A percentile compares a stretch with the other conserved stretches of the same genome.
Conservation (phyloP, 2,329 filamentous ascomycete genomes). For the Trichoderma guizhouense region DNA sequence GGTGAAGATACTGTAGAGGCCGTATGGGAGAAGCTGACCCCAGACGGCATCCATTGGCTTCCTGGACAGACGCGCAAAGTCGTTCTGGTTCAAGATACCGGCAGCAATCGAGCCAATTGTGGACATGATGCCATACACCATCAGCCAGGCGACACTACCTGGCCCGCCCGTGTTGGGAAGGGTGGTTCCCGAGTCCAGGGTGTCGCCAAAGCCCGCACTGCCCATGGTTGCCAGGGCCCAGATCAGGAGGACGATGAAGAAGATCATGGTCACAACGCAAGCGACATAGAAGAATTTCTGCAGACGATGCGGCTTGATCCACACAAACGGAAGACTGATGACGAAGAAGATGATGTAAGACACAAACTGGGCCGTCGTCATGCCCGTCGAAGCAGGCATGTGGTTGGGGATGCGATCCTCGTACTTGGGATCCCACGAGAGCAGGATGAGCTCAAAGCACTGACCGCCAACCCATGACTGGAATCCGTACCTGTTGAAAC, state of each 20-base stretch:
- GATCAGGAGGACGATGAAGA: slow-evolving; percentile 41
- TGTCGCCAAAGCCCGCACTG: slow-evolving; percentile 36
- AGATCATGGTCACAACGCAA: slow-evolving; percentile 38
- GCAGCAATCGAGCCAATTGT: slow-evolving; percentile 38
- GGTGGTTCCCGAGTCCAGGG: slow-evolving; percentile 25
- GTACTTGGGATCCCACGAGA: slow-evolving; percentile 43
- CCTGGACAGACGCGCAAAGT: slow-evolving; percentile 36
- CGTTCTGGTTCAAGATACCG: slow-evolving; percentile 39
- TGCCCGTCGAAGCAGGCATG: slow-evolving; percentile 39
- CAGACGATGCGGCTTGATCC: slow-evolving; percentile 43
- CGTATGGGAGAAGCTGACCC: slow-evolving; percentile 36
- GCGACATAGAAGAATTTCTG: slow-evolving; percentile 42
- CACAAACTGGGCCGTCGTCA: slow-evolving; percentile 44
- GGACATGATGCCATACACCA: slow-evolving; percentile 37
- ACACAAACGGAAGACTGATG: slow-evolving; percentile 42
- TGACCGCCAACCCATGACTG: slow-evolving; percentile 47
- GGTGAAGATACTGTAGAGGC: slow-evolving; percentile 35
- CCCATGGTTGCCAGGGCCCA: slow-evolving; percentile 46
- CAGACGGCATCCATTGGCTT: slow-evolving; percentile 33
- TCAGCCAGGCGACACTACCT: slow-evolving; percentile 34
- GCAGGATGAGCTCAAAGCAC: slow-evolving; percentile 44
- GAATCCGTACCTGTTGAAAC: slow-evolving; percentile 38
- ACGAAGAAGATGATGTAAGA: slow-evolving; percentile 44
- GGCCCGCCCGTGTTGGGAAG: slow-evolving; percentile 30
- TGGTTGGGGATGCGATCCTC: slow-evolving; percentile 42